A percentile compares a stretch with the other conserved stretches of the same genome.
Conservation (phyloP, 2,329 filamentous ascomycete species). For the Alternaria consortialis region DNA sequence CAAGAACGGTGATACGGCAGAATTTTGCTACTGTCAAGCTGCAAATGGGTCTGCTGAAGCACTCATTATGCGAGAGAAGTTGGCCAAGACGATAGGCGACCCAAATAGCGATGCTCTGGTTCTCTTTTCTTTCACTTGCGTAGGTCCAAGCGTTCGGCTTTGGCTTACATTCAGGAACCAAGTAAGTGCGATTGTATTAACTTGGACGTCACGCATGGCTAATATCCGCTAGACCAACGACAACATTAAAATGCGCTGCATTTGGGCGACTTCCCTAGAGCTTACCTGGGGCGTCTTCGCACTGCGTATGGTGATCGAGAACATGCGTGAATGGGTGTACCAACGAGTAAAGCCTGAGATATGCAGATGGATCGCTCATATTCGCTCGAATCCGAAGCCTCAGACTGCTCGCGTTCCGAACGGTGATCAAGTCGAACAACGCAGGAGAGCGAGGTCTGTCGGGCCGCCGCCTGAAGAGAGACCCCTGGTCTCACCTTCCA, state of each 20-base stretch:
- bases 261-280: conserved; percentile 27
- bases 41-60: conserved; percentile 26
- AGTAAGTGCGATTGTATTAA: conserved; percentile 4
- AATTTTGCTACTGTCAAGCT: conserved; percentile 27
- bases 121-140: conserved; percentile 25
- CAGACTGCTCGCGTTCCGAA: neutral
- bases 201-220: neutral
- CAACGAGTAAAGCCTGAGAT: neutral
- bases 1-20: neutral
- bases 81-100: conserved; percentile 4
- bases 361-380: neutral
- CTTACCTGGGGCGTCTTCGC: conserved; percentile 24
- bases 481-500: neutral
- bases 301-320: conserved; percentile 20
- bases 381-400: neutral
- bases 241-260: conserved; percentile 20
- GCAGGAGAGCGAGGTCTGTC: too few species aligned
- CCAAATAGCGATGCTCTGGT: conserved; percentile 6
- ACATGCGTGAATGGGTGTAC: conserved; percentile 23
- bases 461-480: too few species aligned
- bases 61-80: conserved; percentile 16
- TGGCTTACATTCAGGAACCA: conserved; percentile 21
- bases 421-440: too few species aligned
- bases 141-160: conserved; percentile 23
- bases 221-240: neutral